Evolutionary conservation across 2,329 filamentous ascomycete species (phyloP).

Genomic region (Lecanicillium sp.): DNA sequence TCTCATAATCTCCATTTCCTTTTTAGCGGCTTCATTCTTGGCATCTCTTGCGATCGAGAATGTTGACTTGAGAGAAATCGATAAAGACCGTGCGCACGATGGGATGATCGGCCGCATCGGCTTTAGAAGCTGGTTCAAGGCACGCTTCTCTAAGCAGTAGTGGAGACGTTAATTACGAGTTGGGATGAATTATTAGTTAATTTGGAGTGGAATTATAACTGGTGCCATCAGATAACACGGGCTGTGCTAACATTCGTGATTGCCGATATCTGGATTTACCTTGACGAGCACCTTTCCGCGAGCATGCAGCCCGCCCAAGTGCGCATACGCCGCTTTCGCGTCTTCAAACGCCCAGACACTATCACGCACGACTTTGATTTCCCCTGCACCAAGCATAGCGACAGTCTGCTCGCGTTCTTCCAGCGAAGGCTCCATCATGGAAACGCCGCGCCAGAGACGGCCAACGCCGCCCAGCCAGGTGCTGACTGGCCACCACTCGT

Average conservation of each 20-base stretch:
- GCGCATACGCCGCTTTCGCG: constrained; percentile 30
- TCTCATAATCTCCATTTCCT: constrained; percentile 27
- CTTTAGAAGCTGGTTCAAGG: neutral
- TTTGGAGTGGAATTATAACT: no score
- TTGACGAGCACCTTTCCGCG: constrained; percentile 34
- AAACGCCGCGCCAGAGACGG: constrained; percentile 28
- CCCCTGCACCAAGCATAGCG: constrained; percentile 29
- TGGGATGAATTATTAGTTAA: neutral
- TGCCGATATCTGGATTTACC: constrained; percentile 21
- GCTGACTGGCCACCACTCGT: constrained; percentile 31
- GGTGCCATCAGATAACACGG: no score
- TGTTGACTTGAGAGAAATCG: neutral
- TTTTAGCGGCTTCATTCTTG: constrained; percentile 20
- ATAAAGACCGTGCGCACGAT: neutral
- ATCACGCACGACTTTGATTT: constrained; percentile 31
- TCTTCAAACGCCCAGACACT: constrained; percentile 33
- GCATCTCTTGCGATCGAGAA: constrained; percentile 6
- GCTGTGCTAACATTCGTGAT: no score
- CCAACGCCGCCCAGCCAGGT: constrained; percentile 32
- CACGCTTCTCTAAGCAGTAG: neutral
- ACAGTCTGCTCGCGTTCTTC: constrained; percentile 28
- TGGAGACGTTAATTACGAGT: neutral
- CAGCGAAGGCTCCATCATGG: constrained; percentile 29
- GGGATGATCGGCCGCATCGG: constrained; percentile 1
- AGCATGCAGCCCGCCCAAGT: constrained; percentile 28